Conservation (phyloP, 2,329 filamentous ascomycete species). For the Lasiodiplodia citricola region DNA sequence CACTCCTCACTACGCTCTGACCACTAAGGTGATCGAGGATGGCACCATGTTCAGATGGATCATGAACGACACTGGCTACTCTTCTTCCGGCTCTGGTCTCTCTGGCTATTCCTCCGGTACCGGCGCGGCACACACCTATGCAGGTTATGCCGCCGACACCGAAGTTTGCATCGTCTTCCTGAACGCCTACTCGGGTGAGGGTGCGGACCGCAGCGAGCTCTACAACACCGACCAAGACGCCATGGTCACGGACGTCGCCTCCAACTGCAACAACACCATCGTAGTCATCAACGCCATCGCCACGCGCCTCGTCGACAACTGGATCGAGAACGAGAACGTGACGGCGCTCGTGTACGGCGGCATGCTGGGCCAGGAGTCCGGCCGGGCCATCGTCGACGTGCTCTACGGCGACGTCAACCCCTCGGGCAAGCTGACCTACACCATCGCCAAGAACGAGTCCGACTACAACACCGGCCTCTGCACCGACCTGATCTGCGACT, state of each 20-base stretch:
- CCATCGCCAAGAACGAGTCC: conserved; percentile 71
- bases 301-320: conserved; percentile 24
- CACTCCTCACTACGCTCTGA: conserved; percentile 50
- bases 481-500: conserved; percentile 28
- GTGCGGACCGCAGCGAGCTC: conserved; percentile 25
- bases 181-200: conserved; percentile 26
- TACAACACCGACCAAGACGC: conserved; percentile 46
- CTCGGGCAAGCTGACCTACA: conserved; percentile 84
- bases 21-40: conserved; percentile 28
- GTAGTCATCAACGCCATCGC: conserved; percentile 60
- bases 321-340: conserved; percentile 27
- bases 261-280: conserved; percentile 67
- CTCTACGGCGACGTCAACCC: conserved; percentile 79
- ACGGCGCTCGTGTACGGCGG: conserved; percentile 25
- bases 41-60: conserved; percentile 24
- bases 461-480: conserved; percentile 61
- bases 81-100: not conserved
- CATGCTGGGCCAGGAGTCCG: conserved; percentile 64
- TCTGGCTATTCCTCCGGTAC: conserved; percentile 14
- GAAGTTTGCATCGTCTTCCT: conserved; percentile 27
- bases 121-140: conserved; percentile 22
- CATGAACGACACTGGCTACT: conserved; percentile 24
- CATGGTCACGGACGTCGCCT: conserved; percentile 75
- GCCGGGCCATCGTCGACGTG: conserved; percentile 78
- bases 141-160: conserved; percentile 26